phyloP scores from a whole-genome alignment of 2,329 filamentous ascomycete species.

The Talaromyces sp. region DNA sequence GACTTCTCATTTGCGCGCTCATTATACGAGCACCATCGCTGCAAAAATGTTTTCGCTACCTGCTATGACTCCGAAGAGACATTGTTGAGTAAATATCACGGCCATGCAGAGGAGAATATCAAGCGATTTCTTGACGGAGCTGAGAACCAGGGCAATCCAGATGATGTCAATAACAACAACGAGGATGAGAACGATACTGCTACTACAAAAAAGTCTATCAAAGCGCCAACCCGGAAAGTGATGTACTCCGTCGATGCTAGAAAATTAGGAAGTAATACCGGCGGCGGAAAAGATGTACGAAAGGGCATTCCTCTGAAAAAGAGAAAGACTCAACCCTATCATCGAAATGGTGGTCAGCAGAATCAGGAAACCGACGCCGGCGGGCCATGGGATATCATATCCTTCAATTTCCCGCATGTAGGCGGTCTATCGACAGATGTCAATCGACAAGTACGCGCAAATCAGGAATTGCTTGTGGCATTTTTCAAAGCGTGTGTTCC shows the following conservation, averaged over 20 bases:
- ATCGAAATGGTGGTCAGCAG: background rate
- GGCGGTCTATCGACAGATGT: slow-evolving; percentile 90
- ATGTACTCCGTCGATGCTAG: slow-evolving; percentile 45
- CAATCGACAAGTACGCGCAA: slow-evolving; percentile 88
- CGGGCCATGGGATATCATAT: slow-evolving; percentile 67
- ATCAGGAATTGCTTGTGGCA: slow-evolving; percentile 61
- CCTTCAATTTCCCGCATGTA: slow-evolving; percentile 97
- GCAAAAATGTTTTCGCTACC: slow-evolving; percentile 41
- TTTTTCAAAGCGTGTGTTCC: slow-evolving; percentile 48
- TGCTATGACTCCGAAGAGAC: slow-evolving; percentile 44
- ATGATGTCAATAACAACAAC: slow-evolving; percentile 3
- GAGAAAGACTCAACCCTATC: slow-evolving; percentile 21
- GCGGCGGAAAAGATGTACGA: slow-evolving; percentile 44
- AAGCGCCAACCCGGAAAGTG: slow-evolving; percentile 26
- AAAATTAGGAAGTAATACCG: slow-evolving; percentile 36
- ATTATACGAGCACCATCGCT: slow-evolving; percentile 41
- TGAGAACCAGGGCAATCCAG: slow-evolving; percentile 14
- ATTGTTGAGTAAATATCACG: slow-evolving; percentile 66
- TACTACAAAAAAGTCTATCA: slow-evolving; percentile 17
- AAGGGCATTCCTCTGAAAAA: slow-evolving; percentile 37
- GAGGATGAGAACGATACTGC: slow-evolving; percentile 14
- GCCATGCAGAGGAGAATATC: slow-evolving; percentile 62
- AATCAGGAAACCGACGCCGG: slow-evolving; percentile 15
- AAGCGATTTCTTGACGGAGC: slow-evolving; percentile 35
- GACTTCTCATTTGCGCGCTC: slow-evolving; percentile 50